Base-by-base conservation (phyloP, 352 stramenopile genomes). In the Phytophthora fragariae region DNA sequence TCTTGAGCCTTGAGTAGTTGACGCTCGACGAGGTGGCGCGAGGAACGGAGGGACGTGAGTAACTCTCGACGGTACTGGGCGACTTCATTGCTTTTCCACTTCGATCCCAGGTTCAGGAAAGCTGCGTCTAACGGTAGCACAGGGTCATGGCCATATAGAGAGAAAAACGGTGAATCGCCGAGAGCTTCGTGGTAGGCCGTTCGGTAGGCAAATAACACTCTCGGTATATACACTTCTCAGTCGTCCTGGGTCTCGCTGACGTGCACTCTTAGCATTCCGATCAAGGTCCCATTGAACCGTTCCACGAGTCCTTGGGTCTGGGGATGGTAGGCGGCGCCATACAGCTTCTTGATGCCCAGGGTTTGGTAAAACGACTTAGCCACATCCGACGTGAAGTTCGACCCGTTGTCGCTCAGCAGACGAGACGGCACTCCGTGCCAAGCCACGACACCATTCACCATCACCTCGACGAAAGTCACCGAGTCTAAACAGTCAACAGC, bases 91-190 rank as follows among this genome's bases (percentile, higher is more conserved):
- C 35, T 15, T 14, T 44, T 44, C 35, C 35, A 44, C 12, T 44
- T 44, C 35, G 35, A 14, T 2, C 6, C 5, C 2, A 59, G 1
- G 39, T 59, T 71, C 17, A 71, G 35, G 12, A 71, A 71, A 7
- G 64, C 64, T 0, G 66, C n/a, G 24, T 65, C 55, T 17, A 71
- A 24, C 1, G 57, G 65, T 0, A 66, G 12, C 4, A 62, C 49
- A 5, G 39, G 46, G 17, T 61, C 56, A n/a, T 49, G 27, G 6
- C 60, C 60, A 21, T 54, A 67, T 6, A 67, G 6, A 2, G 39
- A 58, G 31, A 61, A 72, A 5, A 72, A 62, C 6, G 65, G 57
- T 0, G 56, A 57, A 12, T 72, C 65, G 5, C 65, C 65, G 0
- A 72, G 14, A 1, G 49, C 21, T 6, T 72, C 65, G 6, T 72